Evolutionary conservation across 257 asterid species (phyloP), one percentile per base, ranked within the genome.

Genomic region (Lantana camara): DNA sequence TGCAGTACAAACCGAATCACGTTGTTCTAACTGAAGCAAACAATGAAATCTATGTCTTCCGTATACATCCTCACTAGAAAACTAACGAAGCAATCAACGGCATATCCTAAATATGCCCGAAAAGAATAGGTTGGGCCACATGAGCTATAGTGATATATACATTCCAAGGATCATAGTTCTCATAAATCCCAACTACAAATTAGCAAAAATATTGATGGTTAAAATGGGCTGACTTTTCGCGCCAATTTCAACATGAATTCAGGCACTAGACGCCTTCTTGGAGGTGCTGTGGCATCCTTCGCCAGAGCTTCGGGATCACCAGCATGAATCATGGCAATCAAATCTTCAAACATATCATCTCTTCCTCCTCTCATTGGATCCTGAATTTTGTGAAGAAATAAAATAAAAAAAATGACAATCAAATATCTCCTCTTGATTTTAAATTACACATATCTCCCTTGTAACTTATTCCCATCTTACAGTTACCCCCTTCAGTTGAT

Each of bases 301-400:
- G 80, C 87, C 57, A 83, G 62, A 55, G 95, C 95, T 77, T 89
- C 95, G 0, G 79, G 7, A 63, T 85, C 95, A 49, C 86, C 97
- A 15, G 85, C 79, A 79, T 87, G 95, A 68, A 93, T 81, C 71
- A 64, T 63, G 1, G 75, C 72, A 23, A 85, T 80, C 68, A 93
- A 54, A 78, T 93, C 97, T 75, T 87, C 91, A 50, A 87, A 81
- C 92, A 87, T 51, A 0, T 76, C 83, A 57, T 93, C 97, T 67
- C 44, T 79, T 7, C 98, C 97, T 5, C 98, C 98, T 81, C 98
- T 85, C 98, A 90, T 90, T 8, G 98, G 98, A 71, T 93, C 98
- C 98, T 93, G 71, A 53, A 29, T n/a, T 29, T 60, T 57, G 35
- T 64, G 70, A 17, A 46, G 24, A 30, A 35, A 35, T 9, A 35